phyloP scores from a whole-genome alignment of 2,329 filamentous ascomycete species.

The Hymenoscyphus albidus region DNA sequence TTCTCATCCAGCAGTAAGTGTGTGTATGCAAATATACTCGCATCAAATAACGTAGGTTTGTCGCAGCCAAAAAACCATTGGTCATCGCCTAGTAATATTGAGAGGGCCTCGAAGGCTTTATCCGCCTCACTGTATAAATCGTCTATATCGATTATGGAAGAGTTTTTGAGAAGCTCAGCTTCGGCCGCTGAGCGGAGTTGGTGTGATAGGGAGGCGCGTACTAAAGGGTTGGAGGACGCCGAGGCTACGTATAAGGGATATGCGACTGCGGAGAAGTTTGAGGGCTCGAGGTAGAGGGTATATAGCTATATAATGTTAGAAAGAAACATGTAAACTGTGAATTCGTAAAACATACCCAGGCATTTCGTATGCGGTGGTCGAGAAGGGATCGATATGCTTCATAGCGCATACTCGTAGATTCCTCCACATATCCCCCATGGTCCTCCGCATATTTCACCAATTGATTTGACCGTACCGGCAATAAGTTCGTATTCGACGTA shows the following conservation, averaged over 20 bases:
- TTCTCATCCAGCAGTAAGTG: slow-evolving; percentile 68
- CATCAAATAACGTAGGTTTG: slow-evolving; percentile 74
- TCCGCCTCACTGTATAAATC: slow-evolving; percentile 57
- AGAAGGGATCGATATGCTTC: slow-evolving; percentile 77
- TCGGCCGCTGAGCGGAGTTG: slow-evolving; percentile 72
- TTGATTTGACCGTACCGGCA: slow-evolving; percentile 58
- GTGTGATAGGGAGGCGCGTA: slow-evolving; percentile 58
- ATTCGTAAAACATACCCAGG: slow-evolving; percentile 60
- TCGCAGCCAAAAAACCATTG: slow-evolving; percentile 55
- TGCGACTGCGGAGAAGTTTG: slow-evolving; percentile 64
- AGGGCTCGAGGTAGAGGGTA: slow-evolving; percentile 69
- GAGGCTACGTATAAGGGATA: slow-evolving; percentile 69
- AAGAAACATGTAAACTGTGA: background rate
- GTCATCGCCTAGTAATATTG: slow-evolving; percentile 52
- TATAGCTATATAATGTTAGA: slow-evolving; percentile 54
- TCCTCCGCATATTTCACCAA: slow-evolving; percentile 66
- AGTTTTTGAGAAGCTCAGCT: slow-evolving; percentile 65
- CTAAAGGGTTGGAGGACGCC: slow-evolving; percentile 54
- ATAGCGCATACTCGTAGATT: slow-evolving; percentile 46
- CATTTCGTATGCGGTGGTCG: slow-evolving; percentile 72
- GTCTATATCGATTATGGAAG: slow-evolving; percentile 52
- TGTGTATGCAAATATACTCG: slow-evolving; percentile 85
- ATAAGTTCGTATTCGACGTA: slow-evolving; percentile 32
- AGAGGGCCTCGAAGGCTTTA: slow-evolving; percentile 60
- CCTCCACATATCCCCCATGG: slow-evolving; percentile 43